Evolutionary conservation across 495 filamentous ascomycete species (phyloP).

Genomic region (Aspergillus cavernicola): DNA sequence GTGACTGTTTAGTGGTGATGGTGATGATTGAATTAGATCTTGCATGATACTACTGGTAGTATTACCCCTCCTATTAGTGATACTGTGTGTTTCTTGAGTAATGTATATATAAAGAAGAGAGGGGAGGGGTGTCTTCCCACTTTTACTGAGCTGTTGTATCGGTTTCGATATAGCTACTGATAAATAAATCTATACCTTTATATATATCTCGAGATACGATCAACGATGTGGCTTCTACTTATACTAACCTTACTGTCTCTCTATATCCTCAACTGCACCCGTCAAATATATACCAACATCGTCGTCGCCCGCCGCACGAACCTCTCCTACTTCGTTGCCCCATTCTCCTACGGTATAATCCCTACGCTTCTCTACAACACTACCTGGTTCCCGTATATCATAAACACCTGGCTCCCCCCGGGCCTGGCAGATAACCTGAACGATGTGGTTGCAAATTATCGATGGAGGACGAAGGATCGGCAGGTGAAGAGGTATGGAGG

Average conservation of each 20-base stretch:
- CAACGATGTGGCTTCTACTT: constrained; percentile 2
- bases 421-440: constrained; percentile 10
- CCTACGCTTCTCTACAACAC: constrained; percentile 20
- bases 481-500: constrained; percentile 39
- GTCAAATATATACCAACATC: constrained; percentile 24
- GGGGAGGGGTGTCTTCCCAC: too few species aligned
- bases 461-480: constrained; percentile 32
- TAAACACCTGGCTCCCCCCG: constrained; percentile 14
- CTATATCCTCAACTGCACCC: background rate
- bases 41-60: too few species aligned
- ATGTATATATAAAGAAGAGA: too few species aligned
- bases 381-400: constrained; percentile 2
- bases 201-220: background rate
- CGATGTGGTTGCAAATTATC: constrained; percentile 1
- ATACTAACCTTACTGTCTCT: constrained; percentile 7
- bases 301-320: constrained; percentile 18
- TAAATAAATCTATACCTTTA: too few species aligned
- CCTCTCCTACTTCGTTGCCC: constrained; percentile 35
- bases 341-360: constrained; percentile 28
- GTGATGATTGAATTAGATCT: too few species aligned
- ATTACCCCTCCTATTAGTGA: too few species aligned
- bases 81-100: too few species aligned
- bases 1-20: too few species aligned
- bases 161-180: too few species aligned
- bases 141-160: too few species aligned